These are phyloP conservation scores for Aspergillus bombycis DNA, from an alignment of 2,329 filamentous ascomycete species.

Conservation along the genomic window DNA sequence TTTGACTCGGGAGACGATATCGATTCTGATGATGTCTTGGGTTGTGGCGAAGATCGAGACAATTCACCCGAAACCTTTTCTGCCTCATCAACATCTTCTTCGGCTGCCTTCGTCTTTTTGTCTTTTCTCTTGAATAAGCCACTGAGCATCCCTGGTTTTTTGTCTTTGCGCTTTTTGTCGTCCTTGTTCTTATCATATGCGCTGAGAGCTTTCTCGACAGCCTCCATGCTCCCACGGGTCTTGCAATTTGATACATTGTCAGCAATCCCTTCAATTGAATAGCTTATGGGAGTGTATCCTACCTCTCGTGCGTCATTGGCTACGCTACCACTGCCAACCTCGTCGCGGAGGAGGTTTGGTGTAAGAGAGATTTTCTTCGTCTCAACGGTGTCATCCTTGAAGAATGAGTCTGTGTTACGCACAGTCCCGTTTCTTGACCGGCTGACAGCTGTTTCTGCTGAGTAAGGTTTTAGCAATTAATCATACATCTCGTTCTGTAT, in stretches of 20 bases:
- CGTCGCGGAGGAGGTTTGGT: slow-evolving; percentile 86
- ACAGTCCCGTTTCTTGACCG: slow-evolving; percentile 82
- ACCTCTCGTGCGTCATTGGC: slow-evolving; percentile 45
- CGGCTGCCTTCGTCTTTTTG: slow-evolving; percentile 57
- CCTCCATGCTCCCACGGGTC: slow-evolving; percentile 72
- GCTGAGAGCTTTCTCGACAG: slow-evolving; percentile 69
- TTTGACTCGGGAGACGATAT: slow-evolving; percentile 41
- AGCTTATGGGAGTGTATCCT: slow-evolving; percentile 9
- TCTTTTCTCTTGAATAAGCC: slow-evolving; percentile 70
- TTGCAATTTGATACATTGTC: slow-evolving; percentile 42
- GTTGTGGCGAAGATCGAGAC: slow-evolving; percentile 48
- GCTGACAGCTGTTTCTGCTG: slow-evolving; percentile 38
- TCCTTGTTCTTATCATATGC: slow-evolving; percentile 69
- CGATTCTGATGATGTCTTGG: slow-evolving; percentile 50
- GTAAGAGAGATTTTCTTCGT: slow-evolving; percentile 98
- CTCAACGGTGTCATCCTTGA: slow-evolving; percentile 92
- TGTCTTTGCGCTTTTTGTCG: slow-evolving; percentile 73
- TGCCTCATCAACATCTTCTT: slow-evolving; percentile 50
- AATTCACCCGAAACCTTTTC: slow-evolving; percentile 67
- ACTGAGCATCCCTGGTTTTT: slow-evolving; percentile 73
- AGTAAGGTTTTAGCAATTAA: slow-evolving; percentile 21
- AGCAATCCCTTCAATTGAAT: slow-evolving; percentile 2
- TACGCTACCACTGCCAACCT: slow-evolving; percentile 49
- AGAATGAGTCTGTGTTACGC: slow-evolving; percentile 93
- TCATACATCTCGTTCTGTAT: neutral